These are phyloP conservation scores for Polyporus arcularius DNA, from an alignment of 768 basidiomycete genomes.

Conservation along the genomic window DNA sequence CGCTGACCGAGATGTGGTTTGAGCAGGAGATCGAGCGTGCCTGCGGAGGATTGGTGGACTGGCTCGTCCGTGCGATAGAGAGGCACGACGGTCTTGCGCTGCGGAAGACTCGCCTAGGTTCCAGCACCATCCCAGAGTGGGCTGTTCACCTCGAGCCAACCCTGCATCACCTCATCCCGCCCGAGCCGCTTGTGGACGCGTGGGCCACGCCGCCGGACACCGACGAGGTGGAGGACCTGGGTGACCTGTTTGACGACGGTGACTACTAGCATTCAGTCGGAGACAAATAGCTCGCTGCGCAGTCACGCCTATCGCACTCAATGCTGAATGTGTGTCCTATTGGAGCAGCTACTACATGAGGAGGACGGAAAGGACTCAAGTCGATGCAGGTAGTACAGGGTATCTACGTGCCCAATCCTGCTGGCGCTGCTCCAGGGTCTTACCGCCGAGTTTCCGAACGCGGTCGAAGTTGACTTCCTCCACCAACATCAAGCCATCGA, in stretches of 20 bases:
- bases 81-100: slow-evolving; percentile 30
- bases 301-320: too few relatives aligned
- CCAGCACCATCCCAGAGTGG: slow-evolving; percentile 31
- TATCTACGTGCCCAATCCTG: too few relatives aligned
- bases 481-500: too few relatives aligned
- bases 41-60: slow-evolving; percentile 66
- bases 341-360: too few relatives aligned
- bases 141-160: slow-evolving; percentile 30
- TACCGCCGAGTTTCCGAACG: too few relatives aligned
- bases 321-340: too few relatives aligned
- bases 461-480: too few relatives aligned
- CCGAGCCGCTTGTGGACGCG: neutral
- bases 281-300: too few relatives aligned
- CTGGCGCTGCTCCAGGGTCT: too few relatives aligned
- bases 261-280: too few relatives aligned
- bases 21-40: slow-evolving; percentile 46
- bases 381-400: too few relatives aligned
- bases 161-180: slow-evolving; percentile 19
- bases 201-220: slow-evolving; percentile 8
- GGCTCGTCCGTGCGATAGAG: slow-evolving; percentile 50
- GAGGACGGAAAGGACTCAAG: too few relatives aligned
- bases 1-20: slow-evolving; percentile 44
- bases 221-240: slow-evolving; percentile 4
- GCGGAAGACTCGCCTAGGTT: neutral
- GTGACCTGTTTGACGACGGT: slow-evolving; percentile 5